phyloP scores from a whole-genome alignment of 2,329 filamentous ascomycete genomes.

The Apiospora sp. region DNA sequence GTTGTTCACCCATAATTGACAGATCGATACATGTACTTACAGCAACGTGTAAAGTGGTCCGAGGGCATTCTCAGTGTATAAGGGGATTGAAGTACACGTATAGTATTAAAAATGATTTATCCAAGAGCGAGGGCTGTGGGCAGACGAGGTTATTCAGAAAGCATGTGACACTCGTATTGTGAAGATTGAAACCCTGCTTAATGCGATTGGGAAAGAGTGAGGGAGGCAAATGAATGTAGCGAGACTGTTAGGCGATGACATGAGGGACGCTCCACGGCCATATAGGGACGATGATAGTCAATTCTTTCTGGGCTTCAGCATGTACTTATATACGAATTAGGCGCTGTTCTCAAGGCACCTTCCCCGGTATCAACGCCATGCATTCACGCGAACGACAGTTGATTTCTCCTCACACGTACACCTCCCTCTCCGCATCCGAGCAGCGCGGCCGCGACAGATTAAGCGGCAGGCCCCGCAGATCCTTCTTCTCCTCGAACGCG shows the following conservation, averaged over 20 bases:
- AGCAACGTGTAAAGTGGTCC: background rate
- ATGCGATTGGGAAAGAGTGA: background rate
- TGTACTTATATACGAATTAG: background rate
- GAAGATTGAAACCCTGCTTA: background rate
- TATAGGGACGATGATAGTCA: background rate
- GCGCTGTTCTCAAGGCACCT: background rate
- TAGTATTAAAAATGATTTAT: background rate
- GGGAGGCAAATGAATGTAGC: background rate
- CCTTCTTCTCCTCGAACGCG: background rate
- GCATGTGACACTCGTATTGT: background rate
- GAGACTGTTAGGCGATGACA: background rate
- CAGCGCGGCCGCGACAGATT: constrained; percentile 11
- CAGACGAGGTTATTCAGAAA: too few species aligned
- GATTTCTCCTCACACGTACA: background rate
- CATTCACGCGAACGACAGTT: background rate
- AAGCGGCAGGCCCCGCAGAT: background rate
- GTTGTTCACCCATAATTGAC: too few species aligned
- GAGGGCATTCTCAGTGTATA: background rate
- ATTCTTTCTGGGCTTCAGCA: background rate
- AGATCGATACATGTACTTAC: background rate
- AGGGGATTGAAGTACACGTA: background rate
- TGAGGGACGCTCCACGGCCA: background rate
- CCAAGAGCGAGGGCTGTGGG: too few species aligned
- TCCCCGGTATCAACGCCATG: background rate
- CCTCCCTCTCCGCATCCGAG: constrained; percentile 15